Base-by-base conservation (phyloP, 257 asterid species). In the Nicotiana paniculata region DNA sequence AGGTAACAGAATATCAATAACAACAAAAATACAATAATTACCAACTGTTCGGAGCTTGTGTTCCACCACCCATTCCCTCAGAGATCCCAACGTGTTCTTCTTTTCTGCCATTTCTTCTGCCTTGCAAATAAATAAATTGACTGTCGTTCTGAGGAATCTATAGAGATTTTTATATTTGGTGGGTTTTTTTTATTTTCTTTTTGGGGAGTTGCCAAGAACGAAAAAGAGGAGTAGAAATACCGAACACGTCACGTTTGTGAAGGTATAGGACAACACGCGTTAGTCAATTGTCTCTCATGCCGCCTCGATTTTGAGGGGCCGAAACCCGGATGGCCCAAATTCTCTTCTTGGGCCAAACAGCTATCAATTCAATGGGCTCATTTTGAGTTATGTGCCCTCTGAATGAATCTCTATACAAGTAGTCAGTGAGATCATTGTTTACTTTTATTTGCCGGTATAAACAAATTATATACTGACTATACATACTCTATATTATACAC, bases 31-130 rank as follows among this genome's bases (percentile, higher is more conserved):
- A 26, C 12, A 43, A 43, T 43, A 26, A 15, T 87, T 89, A 93
- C 97, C 98, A 67, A 93, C 95, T 18, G 97, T 85, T 21, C 95
- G 93, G 79, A 93, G 97, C 90, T 91, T 93, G 91, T 92, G 94
- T 76, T 93, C 94, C 5, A 92, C 95, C 72, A 93, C 67, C 98
- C 98, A 93, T 90, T 89, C 92, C 87, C 95, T 89, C 10, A 91
- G 30, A 12, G 93, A 91, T 15, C 78, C 95, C 46, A 91, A 58
- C 82, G 88, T 85, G 85, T 83, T 84, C 87, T 91, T 90, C 66
- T 85, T 88, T 82, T 89, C 92, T 37, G 91, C 86, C 97, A 92
- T 93, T 30, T 64, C 57, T 83, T 21, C 21, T 26, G 3, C 26
- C 66, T 21, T n/a, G 39, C 69, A 11, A 63, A 9, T 4, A 53